These are phyloP conservation scores for Fusarium sp. DNA, from an alignment of 2,329 filamentous ascomycete species.

Conservation along the genomic window DNA sequence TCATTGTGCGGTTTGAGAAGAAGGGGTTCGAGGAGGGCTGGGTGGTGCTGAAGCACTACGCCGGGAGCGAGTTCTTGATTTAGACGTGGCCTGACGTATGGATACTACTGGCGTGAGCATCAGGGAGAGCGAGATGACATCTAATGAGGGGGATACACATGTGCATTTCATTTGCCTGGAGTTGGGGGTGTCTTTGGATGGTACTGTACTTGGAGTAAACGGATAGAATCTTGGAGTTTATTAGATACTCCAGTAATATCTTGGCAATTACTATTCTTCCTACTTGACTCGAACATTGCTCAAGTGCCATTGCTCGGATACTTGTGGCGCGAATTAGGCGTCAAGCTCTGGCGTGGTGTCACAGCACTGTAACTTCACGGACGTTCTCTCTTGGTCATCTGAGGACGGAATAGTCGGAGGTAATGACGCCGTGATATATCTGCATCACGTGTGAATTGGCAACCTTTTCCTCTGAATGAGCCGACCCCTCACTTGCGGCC, in stretches of 20 bases:
- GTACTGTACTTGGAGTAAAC: not conserved
- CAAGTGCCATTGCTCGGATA: not conserved
- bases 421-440: slow-evolving; percentile 32
- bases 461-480: slow-evolving; percentile 33
- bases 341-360: slow-evolving; percentile 31
- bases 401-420: slow-evolving; percentile 7
- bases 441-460: slow-evolving; percentile 43
- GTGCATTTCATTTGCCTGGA: slow-evolving; percentile 26
- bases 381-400: not conserved
- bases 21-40: slow-evolving; percentile 79
- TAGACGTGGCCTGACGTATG: slow-evolving; percentile 24
- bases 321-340: slow-evolving; percentile 8
- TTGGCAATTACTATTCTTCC: not conserved
- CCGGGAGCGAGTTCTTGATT: slow-evolving; percentile 75
- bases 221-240: slow-evolving; percentile 20
- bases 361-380: not conserved
- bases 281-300: not conserved
- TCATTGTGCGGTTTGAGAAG: slow-evolving; percentile 81
- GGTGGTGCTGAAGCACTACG: slow-evolving; percentile 84
- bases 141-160: not conserved
- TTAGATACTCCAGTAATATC: not conserved
- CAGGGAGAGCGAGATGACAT: not conserved
- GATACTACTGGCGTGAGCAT: not conserved
- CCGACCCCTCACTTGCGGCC: slow-evolving; percentile 48
- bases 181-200: slow-evolving; percentile 9